Base-by-base conservation (phyloP, 2,329 filamentous ascomycete species). In the Xylaria sp. region DNA sequence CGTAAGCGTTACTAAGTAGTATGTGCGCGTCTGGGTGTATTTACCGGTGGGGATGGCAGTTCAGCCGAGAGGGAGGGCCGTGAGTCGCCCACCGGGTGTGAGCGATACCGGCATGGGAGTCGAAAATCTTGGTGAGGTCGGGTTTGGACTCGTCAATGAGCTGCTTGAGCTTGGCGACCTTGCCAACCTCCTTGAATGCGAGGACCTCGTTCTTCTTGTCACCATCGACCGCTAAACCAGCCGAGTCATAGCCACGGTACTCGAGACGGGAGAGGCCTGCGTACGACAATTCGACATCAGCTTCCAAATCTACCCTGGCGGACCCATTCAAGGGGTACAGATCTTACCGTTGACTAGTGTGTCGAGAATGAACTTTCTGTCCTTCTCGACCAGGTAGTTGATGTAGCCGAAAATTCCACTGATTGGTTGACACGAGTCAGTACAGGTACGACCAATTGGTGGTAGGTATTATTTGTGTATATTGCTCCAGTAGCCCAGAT, bases 71-170 rank as follows among this genome's bases (percentile, higher is more conserved):
- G 64, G 96, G 96, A 71, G 93, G 90, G 66, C 96, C 96, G 86
- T 99, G 96, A 77, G 96, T 99, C 76, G 96, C 96, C 96, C 96
- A 99, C 82, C 96, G 90, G 73, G 96, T 99, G 90, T 99, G 96
- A 81, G 96, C 93, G 86, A 99, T 98, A 81, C 95, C 96, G 79
- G 93, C 94, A 85, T 99, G 96, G 79, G 94, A 97, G 83, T 98
- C 96, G 81, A 97, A 98, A 79, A 94, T 88, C 88, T 97, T 97
- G 82, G 89, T 92, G 76, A 94, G 86, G 83, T 99, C 93, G 83
- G 94, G 88, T 78, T 93, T 88, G 80, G 89, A 87, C 81, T 93
- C 89, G 65, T 92, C 93, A 77, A 98, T 95, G 82, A 98, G 91
- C 84, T 94, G 86, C 88, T 93, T 97, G 81, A 99, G 88, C 85